phyloP scores from a whole-genome alignment of 768 basidiomycete species.

The Leucosporidium scottii region DNA sequence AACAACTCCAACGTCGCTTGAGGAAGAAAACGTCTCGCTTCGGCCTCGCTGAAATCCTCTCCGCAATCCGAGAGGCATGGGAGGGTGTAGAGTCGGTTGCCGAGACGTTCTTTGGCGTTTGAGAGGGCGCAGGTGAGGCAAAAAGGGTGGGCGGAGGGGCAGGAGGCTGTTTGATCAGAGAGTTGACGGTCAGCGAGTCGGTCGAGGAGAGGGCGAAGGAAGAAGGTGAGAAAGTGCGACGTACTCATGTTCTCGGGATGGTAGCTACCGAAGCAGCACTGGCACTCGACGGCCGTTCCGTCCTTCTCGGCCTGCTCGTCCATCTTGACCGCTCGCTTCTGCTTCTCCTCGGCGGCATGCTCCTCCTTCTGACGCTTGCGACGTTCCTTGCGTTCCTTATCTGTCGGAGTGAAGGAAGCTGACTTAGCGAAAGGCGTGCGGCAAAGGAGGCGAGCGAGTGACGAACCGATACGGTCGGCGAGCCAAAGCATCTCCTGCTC shows the following conservation, averaged over 20 bases:
- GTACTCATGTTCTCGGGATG: slow-evolving; percentile 10
- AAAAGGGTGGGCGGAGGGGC: slow-evolving; percentile 30
- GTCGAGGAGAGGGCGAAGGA: not conserved
- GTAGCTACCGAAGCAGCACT: slow-evolving; percentile 34
- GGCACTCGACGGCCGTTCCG: slow-evolving; percentile 29
- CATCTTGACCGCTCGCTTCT: too few species aligned
- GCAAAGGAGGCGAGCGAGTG: too few species aligned
- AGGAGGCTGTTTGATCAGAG: slow-evolving; percentile 6
- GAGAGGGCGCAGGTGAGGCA: slow-evolving; percentile 32
- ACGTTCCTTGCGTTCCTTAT: too few species aligned
- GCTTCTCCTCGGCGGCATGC: not conserved
- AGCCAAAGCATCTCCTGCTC: slow-evolving; percentile 1
- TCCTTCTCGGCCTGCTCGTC: slow-evolving; percentile 3
- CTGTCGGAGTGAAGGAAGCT: too few species aligned
- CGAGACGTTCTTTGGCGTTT: slow-evolving; percentile 31
- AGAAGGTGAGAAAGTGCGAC: slow-evolving; percentile 1
- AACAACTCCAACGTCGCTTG: slow-evolving; percentile 19
- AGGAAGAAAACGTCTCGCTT: slow-evolving; percentile 15
- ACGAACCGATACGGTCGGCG: not conserved
- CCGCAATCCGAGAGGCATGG: slow-evolving; percentile 18
- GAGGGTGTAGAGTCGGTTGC: not conserved
- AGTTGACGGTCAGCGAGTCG: not conserved
- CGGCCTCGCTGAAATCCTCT: slow-evolving; percentile 21
- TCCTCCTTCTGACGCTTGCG: not conserved
- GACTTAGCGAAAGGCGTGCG: too few species aligned